Evolutionary conservation across 352 stramenopile species (phyloP).

Genomic region (Phytophthora chlamydospora): DNA sequence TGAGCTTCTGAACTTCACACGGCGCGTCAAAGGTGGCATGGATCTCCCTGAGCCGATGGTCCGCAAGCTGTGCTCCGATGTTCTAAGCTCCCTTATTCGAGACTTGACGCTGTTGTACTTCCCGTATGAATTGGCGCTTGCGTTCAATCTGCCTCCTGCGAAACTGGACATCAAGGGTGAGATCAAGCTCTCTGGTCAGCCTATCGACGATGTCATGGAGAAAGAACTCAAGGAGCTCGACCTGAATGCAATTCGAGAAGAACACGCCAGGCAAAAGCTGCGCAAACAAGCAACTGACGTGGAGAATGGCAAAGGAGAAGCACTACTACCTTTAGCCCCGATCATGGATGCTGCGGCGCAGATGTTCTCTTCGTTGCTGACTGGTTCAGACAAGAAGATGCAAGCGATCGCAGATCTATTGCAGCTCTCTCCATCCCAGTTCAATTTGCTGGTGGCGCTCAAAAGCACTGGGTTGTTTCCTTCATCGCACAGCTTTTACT

Average conservation of each 20-base stretch:
- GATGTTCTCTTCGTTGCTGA: slow-evolving; percentile 42
- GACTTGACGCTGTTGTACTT: slow-evolving; percentile 73
- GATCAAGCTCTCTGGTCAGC: slow-evolving; percentile 53
- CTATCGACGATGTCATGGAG: slow-evolving; percentile 73
- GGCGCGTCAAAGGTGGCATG: slow-evolving; percentile 68
- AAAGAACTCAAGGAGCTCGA: slow-evolving; percentile 40
- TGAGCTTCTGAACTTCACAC: slow-evolving; percentile 71
- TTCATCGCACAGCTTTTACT: slow-evolving; percentile 50
- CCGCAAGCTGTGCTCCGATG: slow-evolving; percentile 71
- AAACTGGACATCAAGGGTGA: slow-evolving; percentile 69
- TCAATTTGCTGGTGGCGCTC: slow-evolving; percentile 72
- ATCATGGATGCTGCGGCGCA: slow-evolving; percentile 46
- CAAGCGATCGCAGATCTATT: slow-evolving; percentile 54
- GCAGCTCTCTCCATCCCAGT: slow-evolving; percentile 51
- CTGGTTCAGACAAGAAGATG: slow-evolving; percentile 53
- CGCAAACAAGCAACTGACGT: slow-evolving; percentile 8
- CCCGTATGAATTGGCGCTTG: slow-evolving; percentile 60
- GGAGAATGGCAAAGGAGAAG: slow-evolving; percentile 7
- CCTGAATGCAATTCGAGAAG: slow-evolving; percentile 19
- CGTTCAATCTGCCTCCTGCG: slow-evolving; percentile 57
- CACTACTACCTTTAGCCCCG: slow-evolving; percentile 11
- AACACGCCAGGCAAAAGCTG: slow-evolving; percentile 24
- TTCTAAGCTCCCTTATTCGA: slow-evolving; percentile 65
- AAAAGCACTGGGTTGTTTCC: slow-evolving; percentile 56
- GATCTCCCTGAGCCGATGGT: slow-evolving; percentile 74